These are phyloP conservation scores for Candida boleticola DNA, from an alignment of 805 yeast species.

Conservation along the genomic window DNA sequence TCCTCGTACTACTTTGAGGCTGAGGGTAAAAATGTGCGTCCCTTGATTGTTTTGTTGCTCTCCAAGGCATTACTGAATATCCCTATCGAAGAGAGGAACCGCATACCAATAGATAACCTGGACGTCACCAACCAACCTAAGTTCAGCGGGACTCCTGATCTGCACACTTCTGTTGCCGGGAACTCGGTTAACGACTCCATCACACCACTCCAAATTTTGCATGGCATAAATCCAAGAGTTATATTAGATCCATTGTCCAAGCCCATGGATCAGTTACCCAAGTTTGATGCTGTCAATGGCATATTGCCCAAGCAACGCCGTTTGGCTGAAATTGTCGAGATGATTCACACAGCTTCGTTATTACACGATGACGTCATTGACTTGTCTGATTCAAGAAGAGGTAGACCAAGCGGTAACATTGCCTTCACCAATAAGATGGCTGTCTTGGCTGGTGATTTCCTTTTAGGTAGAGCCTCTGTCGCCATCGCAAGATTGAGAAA, in stretches of 20 bases:
- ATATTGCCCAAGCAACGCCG: conserved; percentile 93
- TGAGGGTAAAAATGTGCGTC: conserved; percentile 94
- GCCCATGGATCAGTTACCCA: conserved; percentile 72
- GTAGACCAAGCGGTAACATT: conserved; percentile 85
- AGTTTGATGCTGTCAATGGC: conserved; percentile 59
- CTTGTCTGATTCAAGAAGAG: conserved; percentile 81
- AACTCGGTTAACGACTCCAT: conserved; percentile 60
- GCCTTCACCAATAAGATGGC: conserved; percentile 98
- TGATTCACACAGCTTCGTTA: conserved; percentile 96
- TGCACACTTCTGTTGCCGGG: conserved; percentile 52
- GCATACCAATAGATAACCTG: conserved; percentile 56
- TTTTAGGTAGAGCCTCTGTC: conserved; percentile 94
- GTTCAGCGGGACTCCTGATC: conserved; percentile 52
- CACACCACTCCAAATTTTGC: conserved; percentile 78
- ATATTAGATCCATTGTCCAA: conserved; percentile 79
- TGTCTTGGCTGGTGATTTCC: conserved; percentile 92
- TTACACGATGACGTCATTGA: conserved; percentile 98
- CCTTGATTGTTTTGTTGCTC: conserved; percentile 78
- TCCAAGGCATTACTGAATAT: conserved; percentile 78
- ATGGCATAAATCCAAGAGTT: conserved; percentile 86
- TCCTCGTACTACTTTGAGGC: conserved; percentile 95
- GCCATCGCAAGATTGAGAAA: conserved; percentile 89
- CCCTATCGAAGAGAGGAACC: conserved; percentile 64
- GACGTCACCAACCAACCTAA: conserved; percentile 70
- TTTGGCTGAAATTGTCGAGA: conserved; percentile 94